Percentiles rank a stretch among this genome's conserved stretches.
Evolutionary conservation across 345 rosid genomes (phyloP).

Genomic region (Carallia pectinifolia): DNA sequence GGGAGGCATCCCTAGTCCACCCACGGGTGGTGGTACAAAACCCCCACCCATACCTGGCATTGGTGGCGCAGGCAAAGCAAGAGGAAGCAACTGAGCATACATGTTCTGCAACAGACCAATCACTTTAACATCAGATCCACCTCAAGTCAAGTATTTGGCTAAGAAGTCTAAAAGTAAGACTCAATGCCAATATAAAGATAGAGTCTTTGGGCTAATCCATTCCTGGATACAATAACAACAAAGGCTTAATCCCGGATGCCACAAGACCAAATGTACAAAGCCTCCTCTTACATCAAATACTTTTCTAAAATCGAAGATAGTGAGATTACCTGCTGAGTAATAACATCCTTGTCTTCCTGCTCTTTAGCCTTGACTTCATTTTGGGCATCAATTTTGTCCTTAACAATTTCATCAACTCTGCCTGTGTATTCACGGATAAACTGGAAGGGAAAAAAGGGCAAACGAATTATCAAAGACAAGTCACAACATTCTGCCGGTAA

Average conservation of each 20-base stretch:
- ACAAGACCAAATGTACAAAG: background rate
- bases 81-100: conserved; percentile 33
- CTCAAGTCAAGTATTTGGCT: background rate
- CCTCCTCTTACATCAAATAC: background rate
- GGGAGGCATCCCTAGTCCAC: conserved; percentile 33
- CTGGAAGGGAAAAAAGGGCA: conserved; percentile 23
- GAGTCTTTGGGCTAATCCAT: background rate
- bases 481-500: background rate
- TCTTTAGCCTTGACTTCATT: conserved; percentile 66
- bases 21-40: conserved; percentile 27
- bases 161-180: background rate
- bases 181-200: background rate
- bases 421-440: conserved; percentile 77
- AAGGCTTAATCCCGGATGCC: background rate
- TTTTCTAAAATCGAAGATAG: background rate
- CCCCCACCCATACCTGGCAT: conserved; percentile 35
- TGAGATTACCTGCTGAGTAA: conserved; percentile 76
- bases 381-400: conserved; percentile 70
- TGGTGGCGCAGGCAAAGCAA: conserved; percentile 29
- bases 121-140: background rate
- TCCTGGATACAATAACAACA: background rate
- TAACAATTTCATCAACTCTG: conserved; percentile 78
- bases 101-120: conserved; percentile 21
- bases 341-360: conserved; percentile 71
- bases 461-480: background rate